These are phyloP conservation scores for Metarhizium anisopliae DNA, from an alignment of 2,329 filamentous ascomycete genomes.

Conservation along the genomic window DNA sequence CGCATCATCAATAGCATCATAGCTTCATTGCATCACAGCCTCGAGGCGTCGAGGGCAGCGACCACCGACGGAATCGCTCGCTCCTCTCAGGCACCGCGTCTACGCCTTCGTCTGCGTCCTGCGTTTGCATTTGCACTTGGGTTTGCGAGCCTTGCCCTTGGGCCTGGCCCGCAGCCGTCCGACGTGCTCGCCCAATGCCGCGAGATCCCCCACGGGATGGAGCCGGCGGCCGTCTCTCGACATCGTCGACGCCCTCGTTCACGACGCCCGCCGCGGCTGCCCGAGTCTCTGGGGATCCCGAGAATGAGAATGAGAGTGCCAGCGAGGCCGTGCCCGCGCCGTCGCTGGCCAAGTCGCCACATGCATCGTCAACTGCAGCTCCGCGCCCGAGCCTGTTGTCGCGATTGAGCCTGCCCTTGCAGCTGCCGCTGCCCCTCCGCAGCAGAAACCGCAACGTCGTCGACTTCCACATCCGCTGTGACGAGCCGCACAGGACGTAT, in stretches of 20 bases:
- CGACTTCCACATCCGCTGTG: conserved; percentile 70
- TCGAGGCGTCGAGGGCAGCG: neutral
- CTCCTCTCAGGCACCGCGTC: no score
- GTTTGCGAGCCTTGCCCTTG: conserved; percentile 4
- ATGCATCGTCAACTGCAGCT: conserved; percentile 11
- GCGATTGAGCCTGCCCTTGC: conserved; percentile 36
- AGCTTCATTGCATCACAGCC: neutral
- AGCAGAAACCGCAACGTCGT: conserved; percentile 54
- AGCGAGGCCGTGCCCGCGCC: neutral
- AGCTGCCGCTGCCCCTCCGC: conserved; percentile 37
- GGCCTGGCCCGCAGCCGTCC: conserved; percentile 7
- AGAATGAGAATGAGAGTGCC: conserved; percentile 22
- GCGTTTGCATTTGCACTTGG: conserved; percentile 1
- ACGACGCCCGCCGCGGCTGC: neutral
- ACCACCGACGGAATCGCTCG: no score
- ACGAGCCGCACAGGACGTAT: conserved; percentile 72
- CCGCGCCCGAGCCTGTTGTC: conserved; percentile 36
- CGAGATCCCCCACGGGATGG: conserved; percentile 9
- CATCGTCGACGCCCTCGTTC: conserved; percentile 10
- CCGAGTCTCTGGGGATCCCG: conserved; percentile 11
- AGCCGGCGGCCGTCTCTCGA: conserved; percentile 12
- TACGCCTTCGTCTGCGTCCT: neutral
- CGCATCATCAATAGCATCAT: no score
- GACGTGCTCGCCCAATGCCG: conserved; percentile 14
- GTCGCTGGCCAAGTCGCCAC: conserved; percentile 9